Evolutionary conservation across 2,329 filamentous ascomycete genomes (phyloP), one percentile per base, ranked within the genome.

Genomic region (Arthrobotrys entomopaga): DNA sequence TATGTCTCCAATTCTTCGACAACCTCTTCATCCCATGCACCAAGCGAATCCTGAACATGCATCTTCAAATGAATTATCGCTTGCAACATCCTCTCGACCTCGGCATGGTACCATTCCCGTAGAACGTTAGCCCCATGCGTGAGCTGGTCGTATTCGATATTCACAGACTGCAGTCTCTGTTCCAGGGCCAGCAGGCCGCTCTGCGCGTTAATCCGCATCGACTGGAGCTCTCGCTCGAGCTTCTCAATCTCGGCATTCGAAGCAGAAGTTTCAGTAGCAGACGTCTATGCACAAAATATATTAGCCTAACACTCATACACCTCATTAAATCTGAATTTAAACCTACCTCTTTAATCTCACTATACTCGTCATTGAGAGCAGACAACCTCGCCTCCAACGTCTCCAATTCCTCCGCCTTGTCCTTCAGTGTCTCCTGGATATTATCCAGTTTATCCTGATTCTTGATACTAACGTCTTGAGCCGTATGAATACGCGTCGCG

Each of bases 41-140:
- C 94, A 63, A 99, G 84, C 71, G 89, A 90, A 83, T 93, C 93
- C 82, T 99, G 95, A 59, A 99, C 86, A 80, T 98, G 93, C 77
- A 99, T 91, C 84, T 99, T 99, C 87, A 99, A 98, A 80, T 96
- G 93, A 84, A 98, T 96, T 76, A 97, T 91, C 80, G 98, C 93
- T 83, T 97, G 96, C 73, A 99, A 84, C 87, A 98, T 96, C 79
- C 89, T 90, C 83, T 97, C 95, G 79, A 97, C 92, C 81, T 97
- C 93, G 0, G 93, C 97, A 81, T 99, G 95, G n/a, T 99, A 85
- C 81, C 98, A 93, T 81, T 99, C 95, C n/a, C 95, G 88, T 22
- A 98, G 85, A 0, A 91, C 84, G 77, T 92, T 92, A 54, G 92
- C 92, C 34, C 89, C 88, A 64, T 96, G 87, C n/a, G 91, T 92